phyloP scores from a whole-genome alignment of 208 protist genomes.

The Wallacemonas sp. region DNA sequence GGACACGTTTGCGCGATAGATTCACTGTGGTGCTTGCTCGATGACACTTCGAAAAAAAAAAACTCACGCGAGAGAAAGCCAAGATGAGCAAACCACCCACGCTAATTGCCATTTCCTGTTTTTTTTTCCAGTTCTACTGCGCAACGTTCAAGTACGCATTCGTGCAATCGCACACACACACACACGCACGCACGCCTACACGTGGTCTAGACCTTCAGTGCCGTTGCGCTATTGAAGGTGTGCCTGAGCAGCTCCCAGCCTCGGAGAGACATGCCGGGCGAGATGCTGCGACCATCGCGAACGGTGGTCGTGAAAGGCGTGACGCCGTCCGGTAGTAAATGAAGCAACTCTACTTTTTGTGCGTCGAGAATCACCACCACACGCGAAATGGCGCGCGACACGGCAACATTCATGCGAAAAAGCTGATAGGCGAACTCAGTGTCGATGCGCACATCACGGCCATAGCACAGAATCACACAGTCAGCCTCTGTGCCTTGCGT shows the following conservation, averaged over 20 bases:
- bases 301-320: neutral
- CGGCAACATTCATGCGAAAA: conserved; percentile 23
- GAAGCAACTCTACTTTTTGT: conserved; percentile 1
- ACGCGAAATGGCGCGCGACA: conserved; percentile 14
- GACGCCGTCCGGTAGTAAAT: neutral
- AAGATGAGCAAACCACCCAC: too few species aligned
- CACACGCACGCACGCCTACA: too few species aligned
- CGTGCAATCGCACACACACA: too few species aligned
- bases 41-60: too few species aligned
- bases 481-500: conserved; percentile 22
- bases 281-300: neutral
- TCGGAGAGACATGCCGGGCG: neutral
- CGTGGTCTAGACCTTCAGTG: too few species aligned
- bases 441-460: neutral
- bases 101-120: neutral
- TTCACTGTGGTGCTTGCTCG: too few species aligned
- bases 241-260: neutral
- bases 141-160: neutral
- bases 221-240: neutral
- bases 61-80: too few species aligned
- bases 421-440: conserved; percentile 18
- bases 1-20: too few species aligned
- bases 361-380: conserved; percentile 16
- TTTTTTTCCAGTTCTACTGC: neutral
- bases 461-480: conserved; percentile 21